phyloP scores from a whole-genome alignment of 116 monocot species.

The Posidonia oceanica region DNA sequence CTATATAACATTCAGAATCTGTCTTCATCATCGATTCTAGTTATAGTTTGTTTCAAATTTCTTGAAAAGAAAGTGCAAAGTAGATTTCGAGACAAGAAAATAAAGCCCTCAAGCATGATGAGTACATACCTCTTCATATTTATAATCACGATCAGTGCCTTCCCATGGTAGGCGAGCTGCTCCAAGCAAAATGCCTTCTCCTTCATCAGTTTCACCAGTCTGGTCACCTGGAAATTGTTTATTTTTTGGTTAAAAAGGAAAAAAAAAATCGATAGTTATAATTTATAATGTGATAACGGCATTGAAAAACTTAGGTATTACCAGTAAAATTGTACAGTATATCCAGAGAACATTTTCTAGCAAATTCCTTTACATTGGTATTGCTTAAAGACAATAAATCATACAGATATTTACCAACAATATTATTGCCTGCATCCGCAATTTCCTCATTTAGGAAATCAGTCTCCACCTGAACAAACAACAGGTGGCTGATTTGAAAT shows the following conservation, averaged over 20 bases:
- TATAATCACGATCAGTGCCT: conserved; percentile 83
- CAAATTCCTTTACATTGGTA: too few species aligned
- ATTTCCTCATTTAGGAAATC: conserved; percentile 56
- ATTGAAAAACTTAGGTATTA: too few species aligned
- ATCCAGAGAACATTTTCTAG: too few species aligned
- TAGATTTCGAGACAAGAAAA: background rate
- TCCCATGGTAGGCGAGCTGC: conserved; percentile 64
- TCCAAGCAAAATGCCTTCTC: conserved; percentile 49
- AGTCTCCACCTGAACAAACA: conserved; percentile 54
- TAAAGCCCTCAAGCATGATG: background rate
- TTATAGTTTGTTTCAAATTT: background rate
- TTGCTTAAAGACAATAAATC: too few species aligned
- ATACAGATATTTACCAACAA: conserved; percentile 25
- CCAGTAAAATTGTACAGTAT: too few species aligned
- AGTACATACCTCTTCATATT: conserved; percentile 70
- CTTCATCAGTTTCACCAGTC: conserved; percentile 65
- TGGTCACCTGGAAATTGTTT: conserved; percentile 29
- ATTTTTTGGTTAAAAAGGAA: background rate
- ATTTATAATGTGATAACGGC: background rate
- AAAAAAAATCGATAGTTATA: background rate
- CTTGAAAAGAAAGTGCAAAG: too few species aligned
- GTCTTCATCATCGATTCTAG: background rate
- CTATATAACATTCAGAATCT: background rate
- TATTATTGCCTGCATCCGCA: conserved; percentile 41
- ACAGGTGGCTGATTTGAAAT: background rate